Base-by-base conservation (phyloP, 1,284 basidiomycete species). In the Crepidotus sp. region DNA sequence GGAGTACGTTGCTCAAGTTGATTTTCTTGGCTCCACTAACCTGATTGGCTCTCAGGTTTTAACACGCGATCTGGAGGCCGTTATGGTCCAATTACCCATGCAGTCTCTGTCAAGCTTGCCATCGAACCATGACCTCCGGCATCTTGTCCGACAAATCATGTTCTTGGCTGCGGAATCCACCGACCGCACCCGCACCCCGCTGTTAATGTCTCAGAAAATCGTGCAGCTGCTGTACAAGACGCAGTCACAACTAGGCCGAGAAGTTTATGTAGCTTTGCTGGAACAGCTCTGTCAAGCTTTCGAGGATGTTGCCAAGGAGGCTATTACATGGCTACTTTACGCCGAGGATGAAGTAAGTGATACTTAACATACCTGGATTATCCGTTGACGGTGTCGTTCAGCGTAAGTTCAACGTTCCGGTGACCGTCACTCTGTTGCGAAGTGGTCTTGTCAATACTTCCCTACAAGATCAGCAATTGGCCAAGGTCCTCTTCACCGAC, bases 381-480 rank as follows among this genome's bases (percentile, higher is more conserved):
- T 36, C 44, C 40, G 4, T 35, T 49, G 37, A 52, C 34, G 40
- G 42, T 56, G 39, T 34, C 37, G 44, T 41, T 22, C 51, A 92
- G 83, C 88, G 93, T 58, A 98, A 98, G 67, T 90, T 90, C 69
- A 97, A 97, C 61, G 83, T 98, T 11, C 80, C 92, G 5, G 96
- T 97, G 52, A 98, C 93, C 0, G 78, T 90, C 22, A 86, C 90
- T 1, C 74, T 98, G 36, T 70, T 98, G 46, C 80, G 85, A 34
- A 88, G 87, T 46, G 80, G 85, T 36, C 74, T 98, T 39, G 76
- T 99, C 60, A 80, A 77, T 51, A 70, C 85, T 25, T 69, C 71
- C 11, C 80, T 94, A 46, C 83, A 92, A 57, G 96, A 99, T 61
- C 80, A 86, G 51, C 92, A 96, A 61, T 71, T 98, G 26, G 90